Evolutionary conservation across 805 yeast species (phyloP).

Genomic region (Komagataella pseudopastoris): DNA sequence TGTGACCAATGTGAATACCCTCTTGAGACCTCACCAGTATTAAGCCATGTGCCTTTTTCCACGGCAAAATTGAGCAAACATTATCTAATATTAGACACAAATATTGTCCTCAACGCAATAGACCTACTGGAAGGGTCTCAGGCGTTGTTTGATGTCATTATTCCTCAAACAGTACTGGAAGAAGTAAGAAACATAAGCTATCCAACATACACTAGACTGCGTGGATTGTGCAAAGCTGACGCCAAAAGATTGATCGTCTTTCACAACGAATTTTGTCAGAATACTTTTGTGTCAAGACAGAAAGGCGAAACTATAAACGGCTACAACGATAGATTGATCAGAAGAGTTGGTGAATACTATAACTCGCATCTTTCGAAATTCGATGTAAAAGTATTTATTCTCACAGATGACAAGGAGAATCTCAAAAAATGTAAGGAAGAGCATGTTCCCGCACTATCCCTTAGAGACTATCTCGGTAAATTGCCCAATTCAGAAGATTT

Average conservation of each 20-base stretch:
- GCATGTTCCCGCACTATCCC: constrained; percentile 39
- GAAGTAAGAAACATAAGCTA: constrained; percentile 81
- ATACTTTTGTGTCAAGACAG: constrained; percentile 51
- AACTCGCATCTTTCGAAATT: constrained; percentile 39
- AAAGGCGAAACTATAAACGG: constrained; percentile 71
- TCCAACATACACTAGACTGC: constrained; percentile 76
- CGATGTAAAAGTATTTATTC: constrained; percentile 34
- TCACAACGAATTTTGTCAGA: constrained; percentile 80
- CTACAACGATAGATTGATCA: constrained; percentile 82
- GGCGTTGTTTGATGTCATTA: constrained; percentile 76
- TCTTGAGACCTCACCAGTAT: constrained; percentile 47
- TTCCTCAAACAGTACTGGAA: constrained; percentile 93
- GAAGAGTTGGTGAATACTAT: constrained; percentile 66
- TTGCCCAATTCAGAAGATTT: constrained; percentile 65
- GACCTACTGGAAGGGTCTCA: constrained; percentile 72
- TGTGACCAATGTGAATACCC: constrained; percentile 68
- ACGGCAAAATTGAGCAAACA: constrained; percentile 44
- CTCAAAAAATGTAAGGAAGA: constrained; percentile 38
- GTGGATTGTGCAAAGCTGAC: constrained; percentile 62
- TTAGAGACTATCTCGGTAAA: constrained; percentile 56
- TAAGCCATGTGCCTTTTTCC: constrained; percentile 48
- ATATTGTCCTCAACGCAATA: constrained; percentile 76
- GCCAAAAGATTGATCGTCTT: constrained; percentile 80
- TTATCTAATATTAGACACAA: constrained; percentile 78
- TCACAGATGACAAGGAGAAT: constrained; percentile 73